Percentiles rank a stretch among this genome's conserved stretches.
phyloP scores from a whole-genome alignment of 1,284 basidiomycete genomes.

The Rugosomyces carneus region DNA sequence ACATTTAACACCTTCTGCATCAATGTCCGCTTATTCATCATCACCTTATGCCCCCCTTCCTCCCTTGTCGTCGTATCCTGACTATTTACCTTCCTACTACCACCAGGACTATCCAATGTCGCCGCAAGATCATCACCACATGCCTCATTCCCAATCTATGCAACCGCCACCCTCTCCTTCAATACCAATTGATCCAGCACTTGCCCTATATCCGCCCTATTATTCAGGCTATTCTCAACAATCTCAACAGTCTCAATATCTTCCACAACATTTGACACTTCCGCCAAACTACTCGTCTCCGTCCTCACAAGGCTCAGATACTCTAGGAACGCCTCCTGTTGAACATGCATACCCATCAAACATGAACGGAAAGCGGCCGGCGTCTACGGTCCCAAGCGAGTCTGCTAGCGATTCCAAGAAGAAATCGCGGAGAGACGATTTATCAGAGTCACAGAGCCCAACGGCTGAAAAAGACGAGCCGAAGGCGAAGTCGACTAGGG shows the following conservation, averaged over 20 bases:
- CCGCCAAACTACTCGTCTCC: slow-evolving; percentile 51
- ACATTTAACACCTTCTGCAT: neutral
- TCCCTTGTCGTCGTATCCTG: slow-evolving; percentile 23
- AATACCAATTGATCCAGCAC: slow-evolving; percentile 58
- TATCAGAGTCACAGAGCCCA: slow-evolving; percentile 44
- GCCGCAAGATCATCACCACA: slow-evolving; percentile 32
- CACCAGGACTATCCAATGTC: slow-evolving; percentile 27
- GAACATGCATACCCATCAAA: slow-evolving; percentile 52
- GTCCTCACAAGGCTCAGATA: slow-evolving; percentile 72
- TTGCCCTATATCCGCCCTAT: slow-evolving; percentile 56
- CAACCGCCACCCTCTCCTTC: slow-evolving; percentile 53
- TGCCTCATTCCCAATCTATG: slow-evolving; percentile 38
- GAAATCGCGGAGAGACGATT: slow-evolving; percentile 57
- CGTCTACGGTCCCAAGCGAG: slow-evolving; percentile 41
- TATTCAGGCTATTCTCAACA: slow-evolving; percentile 37
- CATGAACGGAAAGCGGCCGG: slow-evolving; percentile 60
- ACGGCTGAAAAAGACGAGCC: slow-evolving; percentile 55
- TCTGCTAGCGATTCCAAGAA: slow-evolving; percentile 42
- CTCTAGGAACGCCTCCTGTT: slow-evolving; percentile 63
- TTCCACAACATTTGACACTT: slow-evolving; percentile 41
- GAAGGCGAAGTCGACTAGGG: slow-evolving; percentile 82
- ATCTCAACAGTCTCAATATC: slow-evolving; percentile 29
- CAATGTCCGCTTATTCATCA: slow-evolving; percentile 29
- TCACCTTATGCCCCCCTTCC: slow-evolving; percentile 31
- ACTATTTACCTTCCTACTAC: slow-evolving; percentile 22